Evolutionary conservation across 768 basidiomycete genomes (phyloP).

Genomic region (Leucocoprinus sp.): DNA sequence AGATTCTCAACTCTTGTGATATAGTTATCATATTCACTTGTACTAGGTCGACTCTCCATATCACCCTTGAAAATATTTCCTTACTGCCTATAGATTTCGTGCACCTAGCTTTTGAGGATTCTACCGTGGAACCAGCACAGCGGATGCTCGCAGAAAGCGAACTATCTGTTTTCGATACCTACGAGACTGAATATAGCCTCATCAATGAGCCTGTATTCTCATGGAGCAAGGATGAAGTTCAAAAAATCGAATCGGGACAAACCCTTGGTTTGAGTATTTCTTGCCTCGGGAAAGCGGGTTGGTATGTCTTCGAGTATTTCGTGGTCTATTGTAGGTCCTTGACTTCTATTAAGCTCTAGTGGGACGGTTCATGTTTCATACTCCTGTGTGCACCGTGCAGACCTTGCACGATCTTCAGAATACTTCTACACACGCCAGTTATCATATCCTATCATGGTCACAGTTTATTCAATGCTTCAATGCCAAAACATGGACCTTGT

Average conservation of each 20-base stretch:
- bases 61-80: conserved; percentile 90
- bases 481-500: conserved; percentile 78
- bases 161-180: conserved; percentile 74
- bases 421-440: conserved; percentile 83
- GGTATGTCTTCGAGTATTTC: conserved; percentile 45
- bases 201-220: conserved; percentile 73
- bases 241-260: conserved; percentile 58
- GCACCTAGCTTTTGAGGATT: conserved; percentile 84
- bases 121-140: conserved; percentile 70
- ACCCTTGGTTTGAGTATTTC: conserved; percentile 59
- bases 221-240: conserved; percentile 51
- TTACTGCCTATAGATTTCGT: conserved; percentile 76
- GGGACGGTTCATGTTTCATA: conserved; percentile 84
- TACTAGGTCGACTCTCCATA: conserved; percentile 67
- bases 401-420: conserved; percentile 26
- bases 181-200: conserved; percentile 84
- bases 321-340: conserved; percentile 1
- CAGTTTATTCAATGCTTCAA: conserved; percentile 93
- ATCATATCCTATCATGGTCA: conserved; percentile 82
- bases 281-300: conserved; percentile 87
- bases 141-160: conserved; percentile 73
- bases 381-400: conserved; percentile 49
- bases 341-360: conserved; percentile 45
- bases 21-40: background rate
- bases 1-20: conserved; percentile 19